Evolutionary conservation across 1,139 yeast species (phyloP), one percentile per base, ranked within the genome.

Genomic region (Hanseniaspora uvarum): DNA sequence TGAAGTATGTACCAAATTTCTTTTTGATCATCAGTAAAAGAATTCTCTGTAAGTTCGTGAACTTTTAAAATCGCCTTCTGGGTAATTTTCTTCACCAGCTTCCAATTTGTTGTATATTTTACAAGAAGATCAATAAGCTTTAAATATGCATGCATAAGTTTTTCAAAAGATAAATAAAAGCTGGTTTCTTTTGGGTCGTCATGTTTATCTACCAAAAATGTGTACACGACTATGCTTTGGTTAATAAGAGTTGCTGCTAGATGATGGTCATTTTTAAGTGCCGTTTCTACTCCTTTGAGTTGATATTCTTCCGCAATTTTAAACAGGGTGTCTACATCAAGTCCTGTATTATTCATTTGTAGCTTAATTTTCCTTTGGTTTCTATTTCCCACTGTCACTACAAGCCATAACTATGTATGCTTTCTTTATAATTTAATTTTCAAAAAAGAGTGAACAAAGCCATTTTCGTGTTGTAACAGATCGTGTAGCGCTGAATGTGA

Each of bases 231-330:
- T 10, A 48, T 48, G 23, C 33, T 16, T 23, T 39, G 46, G 19
- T 40, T 48, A 12, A 48, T 48, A 16, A 48, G 33, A 38, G 45
- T 38, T 14, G 43, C 43, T 19, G 43, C 23, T 39, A 26, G 19
- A n/a, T 39, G 43, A 6, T 2, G 30, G 4, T 39, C 3, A 10
- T 39, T 39, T 12, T 24, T n/a, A n/a, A 14, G 18, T 14, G 41
- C 41, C 12, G 16, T 5, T n/a, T 23, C 43, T 24, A 5, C n/a
- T n/a, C 21, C 43, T 24, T 39, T 39, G 7, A 30, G 5, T 39
- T 24, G 12, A n/a, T 39, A 39, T 11, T 39, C 43, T 24, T 39
- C 31, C 14, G 43, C 43, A 5, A 39, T n/a, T 1, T 10, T 39
- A 5, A 39, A 18, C 11, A 39, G 14, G 2, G 43, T 39, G 4